Percentiles rank a stretch among this genome's conserved stretches.
phyloP scores from a whole-genome alignment of 768 basidiomycete species.

The Trametes cinnabarina region DNA sequence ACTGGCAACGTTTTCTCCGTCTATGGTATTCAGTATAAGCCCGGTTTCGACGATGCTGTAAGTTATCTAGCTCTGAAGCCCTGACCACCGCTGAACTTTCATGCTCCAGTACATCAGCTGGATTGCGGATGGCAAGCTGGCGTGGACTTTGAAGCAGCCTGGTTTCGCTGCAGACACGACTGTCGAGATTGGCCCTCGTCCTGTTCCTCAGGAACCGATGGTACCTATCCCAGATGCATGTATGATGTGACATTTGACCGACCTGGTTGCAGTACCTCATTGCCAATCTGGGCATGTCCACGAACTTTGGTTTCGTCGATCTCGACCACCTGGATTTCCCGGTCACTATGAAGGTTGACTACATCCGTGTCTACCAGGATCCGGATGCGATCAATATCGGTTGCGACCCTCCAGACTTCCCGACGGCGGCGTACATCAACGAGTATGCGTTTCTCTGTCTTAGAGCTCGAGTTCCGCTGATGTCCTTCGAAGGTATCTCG shows the following conservation, averaged over 20 bases:
- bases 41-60: constrained; percentile 61
- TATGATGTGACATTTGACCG: background rate
- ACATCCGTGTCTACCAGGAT: constrained; percentile 74
- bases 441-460: constrained; percentile 39
- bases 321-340: constrained; percentile 49
- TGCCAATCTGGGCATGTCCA: constrained; percentile 59
- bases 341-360: constrained; percentile 72
- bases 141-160: constrained; percentile 68
- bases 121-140: constrained; percentile 59
- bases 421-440: constrained; percentile 79
- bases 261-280: constrained; percentile 46
- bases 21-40: constrained; percentile 82
- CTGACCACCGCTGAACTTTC: background rate
- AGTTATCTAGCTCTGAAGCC: constrained; percentile 58
- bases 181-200: constrained; percentile 65
- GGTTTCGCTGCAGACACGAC: constrained; percentile 57
- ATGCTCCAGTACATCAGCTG: constrained; percentile 70
- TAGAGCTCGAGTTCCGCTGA: background rate
- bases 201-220: constrained; percentile 84
- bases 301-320: constrained; percentile 63
- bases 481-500: constrained; percentile 46
- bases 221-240: constrained; percentile 37
- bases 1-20: constrained; percentile 55
- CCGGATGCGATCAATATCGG: constrained; percentile 51
- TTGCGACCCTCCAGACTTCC: constrained; percentile 70